Conservation (phyloP, 2,329 filamentous ascomycete species). For the Phyllosticta citriasiana region DNA sequence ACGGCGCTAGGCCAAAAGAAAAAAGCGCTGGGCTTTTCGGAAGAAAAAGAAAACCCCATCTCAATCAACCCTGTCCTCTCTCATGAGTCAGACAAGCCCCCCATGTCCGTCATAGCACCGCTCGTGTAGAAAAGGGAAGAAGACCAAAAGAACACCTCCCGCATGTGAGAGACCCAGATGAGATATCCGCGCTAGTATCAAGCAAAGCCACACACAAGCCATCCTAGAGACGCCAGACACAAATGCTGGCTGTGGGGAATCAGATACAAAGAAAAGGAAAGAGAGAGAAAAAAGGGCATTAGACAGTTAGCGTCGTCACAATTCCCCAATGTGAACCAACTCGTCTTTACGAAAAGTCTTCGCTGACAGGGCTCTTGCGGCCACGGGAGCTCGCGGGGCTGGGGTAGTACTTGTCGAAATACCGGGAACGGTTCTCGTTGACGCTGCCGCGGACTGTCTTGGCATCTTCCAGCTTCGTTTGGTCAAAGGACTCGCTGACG, state of each 20-base stretch:
- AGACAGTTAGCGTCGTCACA: conserved; percentile 12
- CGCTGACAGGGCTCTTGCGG: neutral
- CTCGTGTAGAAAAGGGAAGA: neutral
- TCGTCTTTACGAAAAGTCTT: conserved; percentile 20
- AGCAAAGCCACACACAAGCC: neutral
- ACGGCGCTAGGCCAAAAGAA: neutral
- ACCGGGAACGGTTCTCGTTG: neutral
- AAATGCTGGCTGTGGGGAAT: neutral
- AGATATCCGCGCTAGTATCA: neutral
- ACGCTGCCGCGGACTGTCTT: conserved; percentile 8
- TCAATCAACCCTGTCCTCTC: neutral
- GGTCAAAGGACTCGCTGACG: conserved; percentile 10
- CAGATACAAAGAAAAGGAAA: neutral
- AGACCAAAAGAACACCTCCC: neutral
- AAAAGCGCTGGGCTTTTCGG: neutral
- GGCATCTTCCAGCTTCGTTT: neutral
- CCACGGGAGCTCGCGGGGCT: neutral
- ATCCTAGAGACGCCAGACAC: neutral
- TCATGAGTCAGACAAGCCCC: neutral
- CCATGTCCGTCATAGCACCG: neutral
- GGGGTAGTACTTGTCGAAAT: neutral
- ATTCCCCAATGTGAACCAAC: conserved; percentile 14
- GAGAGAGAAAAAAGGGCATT: neutral
- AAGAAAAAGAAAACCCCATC: neutral
- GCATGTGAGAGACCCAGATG: neutral